phyloP scores from a whole-genome alignment of 495 filamentous ascomycete species.

The Neurospora sublineolata region DNA sequence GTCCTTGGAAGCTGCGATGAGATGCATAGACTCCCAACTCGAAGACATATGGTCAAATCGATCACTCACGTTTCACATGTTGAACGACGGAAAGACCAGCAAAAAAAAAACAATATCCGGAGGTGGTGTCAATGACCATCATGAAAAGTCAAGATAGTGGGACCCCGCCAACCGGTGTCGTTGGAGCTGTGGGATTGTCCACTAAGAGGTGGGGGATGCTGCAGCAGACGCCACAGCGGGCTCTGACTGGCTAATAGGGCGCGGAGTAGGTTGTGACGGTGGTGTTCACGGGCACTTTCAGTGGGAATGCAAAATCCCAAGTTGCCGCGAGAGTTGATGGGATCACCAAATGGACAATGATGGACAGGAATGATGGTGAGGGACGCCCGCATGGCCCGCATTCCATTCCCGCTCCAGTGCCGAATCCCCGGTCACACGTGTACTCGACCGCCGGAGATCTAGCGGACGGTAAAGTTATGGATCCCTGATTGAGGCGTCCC shows the following conservation, averaged over 20 bases:
- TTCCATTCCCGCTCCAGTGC: neutral
- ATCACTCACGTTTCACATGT: neutral
- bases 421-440: neutral
- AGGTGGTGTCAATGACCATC: neutral
- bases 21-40: neutral
- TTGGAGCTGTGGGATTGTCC: conserved; percentile 5
- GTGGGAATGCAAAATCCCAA: neutral
- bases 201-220: conserved; percentile 3
- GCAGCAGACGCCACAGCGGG: conserved; percentile 9
- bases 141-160: neutral
- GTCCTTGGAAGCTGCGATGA: neutral
- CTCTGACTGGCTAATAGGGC: conserved; percentile 11
- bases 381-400: neutral
- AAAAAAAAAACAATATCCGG: neutral
- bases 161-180: neutral
- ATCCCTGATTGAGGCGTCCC: neutral
- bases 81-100: neutral
- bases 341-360: neutral
- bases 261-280: neutral
- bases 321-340: neutral
- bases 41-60: neutral
- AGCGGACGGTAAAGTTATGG: neutral
- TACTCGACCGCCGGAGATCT: neutral
- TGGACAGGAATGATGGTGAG: neutral
- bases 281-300: neutral